phyloP scores from a whole-genome alignment of 1,284 basidiomycete genomes.

The Hymenochaete sp. region DNA sequence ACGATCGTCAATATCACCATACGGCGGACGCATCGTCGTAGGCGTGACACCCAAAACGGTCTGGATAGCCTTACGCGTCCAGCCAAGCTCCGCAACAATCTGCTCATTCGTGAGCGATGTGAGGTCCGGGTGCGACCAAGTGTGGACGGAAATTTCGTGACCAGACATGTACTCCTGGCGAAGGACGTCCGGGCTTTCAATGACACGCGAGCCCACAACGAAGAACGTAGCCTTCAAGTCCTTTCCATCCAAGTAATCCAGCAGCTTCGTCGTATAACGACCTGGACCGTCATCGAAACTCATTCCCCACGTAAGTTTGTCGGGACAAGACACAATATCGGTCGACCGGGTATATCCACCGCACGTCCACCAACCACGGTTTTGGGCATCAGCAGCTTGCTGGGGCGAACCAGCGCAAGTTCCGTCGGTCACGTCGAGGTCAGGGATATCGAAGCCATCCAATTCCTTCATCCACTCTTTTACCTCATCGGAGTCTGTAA shows the following conservation, averaged over 20 bases:
- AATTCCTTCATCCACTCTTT: constrained; percentile 69
- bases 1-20: constrained; percentile 63
- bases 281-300: constrained; percentile 83
- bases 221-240: constrained; percentile 82
- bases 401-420: constrained; percentile 53
- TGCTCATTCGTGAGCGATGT: constrained; percentile 81
- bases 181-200: constrained; percentile 71
- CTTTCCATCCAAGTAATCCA: constrained; percentile 61
- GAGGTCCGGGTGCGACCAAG: constrained; percentile 69
- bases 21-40: constrained; percentile 51
- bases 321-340: constrained; percentile 68
- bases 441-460: constrained; percentile 61
- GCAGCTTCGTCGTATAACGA: constrained; percentile 61
- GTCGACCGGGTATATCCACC: constrained; percentile 66
- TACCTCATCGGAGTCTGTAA: constrained; percentile 53
- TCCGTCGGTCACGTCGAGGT: constrained; percentile 53
- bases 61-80: constrained; percentile 83
- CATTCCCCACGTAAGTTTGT: constrained; percentile 74
- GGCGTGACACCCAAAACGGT: constrained; percentile 72
- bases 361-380: constrained; percentile 82
- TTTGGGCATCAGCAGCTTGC: constrained; percentile 48
- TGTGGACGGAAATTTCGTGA: constrained; percentile 74
- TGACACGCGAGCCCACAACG: constrained; percentile 83
- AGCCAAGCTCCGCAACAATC: constrained; percentile 90
- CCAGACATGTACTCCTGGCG: constrained; percentile 80